phyloP scores from a whole-genome alignment of 306 rosid species.

The Cicer judaicum region DNA sequence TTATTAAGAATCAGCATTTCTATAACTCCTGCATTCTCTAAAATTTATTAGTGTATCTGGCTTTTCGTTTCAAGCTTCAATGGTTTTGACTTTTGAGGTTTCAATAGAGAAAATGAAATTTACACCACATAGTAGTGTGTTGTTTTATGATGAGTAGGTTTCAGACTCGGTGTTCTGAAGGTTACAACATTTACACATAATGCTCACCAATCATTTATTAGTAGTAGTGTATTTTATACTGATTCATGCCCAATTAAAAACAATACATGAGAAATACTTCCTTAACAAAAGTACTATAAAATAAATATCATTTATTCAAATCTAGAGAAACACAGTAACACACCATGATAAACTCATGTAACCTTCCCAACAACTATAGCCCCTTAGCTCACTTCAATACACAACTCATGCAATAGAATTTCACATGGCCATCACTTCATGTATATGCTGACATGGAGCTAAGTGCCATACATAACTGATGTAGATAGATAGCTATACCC shows the following conservation, averaged over 20 bases:
- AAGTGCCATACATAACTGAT: conserved; percentile 41
- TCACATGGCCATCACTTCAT: conserved; percentile 38
- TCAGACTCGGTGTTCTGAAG: too few species aligned
- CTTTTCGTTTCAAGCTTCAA: background rate
- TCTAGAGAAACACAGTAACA: conserved; percentile 55
- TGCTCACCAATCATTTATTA: too few species aligned
- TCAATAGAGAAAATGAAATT: background rate
- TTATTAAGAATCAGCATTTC: conserved; percentile 2
- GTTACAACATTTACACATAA: too few species aligned
- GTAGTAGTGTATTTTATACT: background rate
- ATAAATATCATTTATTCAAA: conserved; percentile 56
- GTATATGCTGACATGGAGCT: conserved; percentile 46
- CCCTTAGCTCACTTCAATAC: conserved; percentile 37
- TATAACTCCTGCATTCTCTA: background rate
- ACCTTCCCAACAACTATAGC: conserved; percentile 31
- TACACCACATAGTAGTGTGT: background rate
- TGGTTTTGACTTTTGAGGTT: background rate
- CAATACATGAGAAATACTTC: background rate
- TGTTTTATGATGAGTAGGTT: background rate
- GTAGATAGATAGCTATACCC: conserved; percentile 39
- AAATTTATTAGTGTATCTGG: background rate
- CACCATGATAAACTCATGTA: conserved; percentile 58
- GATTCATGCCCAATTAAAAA: background rate
- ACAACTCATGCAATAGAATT: conserved; percentile 21
- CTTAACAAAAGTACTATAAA: background rate